These are phyloP conservation scores for Neofusicoccum ribis DNA, from an alignment of 2,329 filamentous ascomycete genomes.

Conservation along the genomic window DNA sequence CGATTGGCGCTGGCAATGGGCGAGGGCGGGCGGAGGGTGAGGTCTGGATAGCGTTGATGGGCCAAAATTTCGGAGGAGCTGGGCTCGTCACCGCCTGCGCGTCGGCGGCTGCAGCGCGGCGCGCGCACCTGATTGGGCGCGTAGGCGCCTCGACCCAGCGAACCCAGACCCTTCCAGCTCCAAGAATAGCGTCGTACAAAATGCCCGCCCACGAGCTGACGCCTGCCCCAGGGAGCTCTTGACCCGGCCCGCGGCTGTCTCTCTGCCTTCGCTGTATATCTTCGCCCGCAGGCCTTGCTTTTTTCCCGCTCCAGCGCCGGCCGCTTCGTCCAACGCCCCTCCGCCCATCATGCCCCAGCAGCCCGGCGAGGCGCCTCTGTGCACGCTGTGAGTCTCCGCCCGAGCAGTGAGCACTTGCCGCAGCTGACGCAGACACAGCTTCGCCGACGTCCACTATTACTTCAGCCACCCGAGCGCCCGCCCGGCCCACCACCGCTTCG, in stretches of 20 bases:
- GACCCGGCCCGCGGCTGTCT: not conserved
- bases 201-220: conserved; percentile 6
- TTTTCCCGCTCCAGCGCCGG: conserved; percentile 8
- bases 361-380: conserved; percentile 48
- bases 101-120: not conserved
- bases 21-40: not conserved
- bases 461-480: conserved; percentile 66
- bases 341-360: conserved; percentile 45
- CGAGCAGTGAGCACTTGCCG: too few species aligned
- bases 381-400: conserved; percentile 46
- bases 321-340: conserved; percentile 5
- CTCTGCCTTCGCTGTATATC: conserved; percentile 22
- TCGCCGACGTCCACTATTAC: conserved; percentile 77
- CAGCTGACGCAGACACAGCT: conserved; percentile 52
- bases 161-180: not conserved
- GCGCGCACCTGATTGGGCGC: conserved; percentile 16
- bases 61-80: conserved; percentile 32
- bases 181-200: conserved; percentile 16
- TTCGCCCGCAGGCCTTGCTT: conserved; percentile 11
- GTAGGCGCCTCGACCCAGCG: conserved; percentile 1
- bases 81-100: conserved; percentile 22
- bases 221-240: not conserved
- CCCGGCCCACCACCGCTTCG: conserved; percentile 77
- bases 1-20: conserved; percentile 3
- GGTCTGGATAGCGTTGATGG: not conserved